These are phyloP conservation scores for Podaxis sp. DNA, from an alignment of 768 basidiomycete genomes.

Conservation along the genomic window DNA sequence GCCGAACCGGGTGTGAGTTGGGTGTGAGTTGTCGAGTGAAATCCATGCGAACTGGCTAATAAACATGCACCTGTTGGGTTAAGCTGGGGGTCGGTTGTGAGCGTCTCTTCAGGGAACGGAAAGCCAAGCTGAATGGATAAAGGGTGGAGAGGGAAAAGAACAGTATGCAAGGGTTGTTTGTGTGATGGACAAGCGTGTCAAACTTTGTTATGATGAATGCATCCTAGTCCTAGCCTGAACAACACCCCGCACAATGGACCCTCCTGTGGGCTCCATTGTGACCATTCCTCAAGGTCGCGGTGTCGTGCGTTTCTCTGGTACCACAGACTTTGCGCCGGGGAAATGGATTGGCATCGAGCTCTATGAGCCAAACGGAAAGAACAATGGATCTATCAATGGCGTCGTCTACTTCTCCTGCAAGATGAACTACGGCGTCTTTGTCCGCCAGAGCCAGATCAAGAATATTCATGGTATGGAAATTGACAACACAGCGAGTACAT, in stretches of 20 bases:
- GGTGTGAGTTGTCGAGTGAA: background rate
- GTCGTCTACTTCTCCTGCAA: conserved; percentile 79
- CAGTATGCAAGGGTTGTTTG: background rate
- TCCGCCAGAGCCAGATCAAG: conserved; percentile 81
- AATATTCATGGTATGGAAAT: conserved; percentile 45
- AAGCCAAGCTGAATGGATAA: too few species aligned
- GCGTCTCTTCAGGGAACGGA: too few species aligned
- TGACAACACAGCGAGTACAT: conserved; percentile 22
- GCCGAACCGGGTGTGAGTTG: background rate
- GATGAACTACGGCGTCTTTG: conserved; percentile 79
- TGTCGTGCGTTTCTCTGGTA: conserved; percentile 79
- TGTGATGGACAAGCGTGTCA: background rate
- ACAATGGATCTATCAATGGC: conserved; percentile 86
- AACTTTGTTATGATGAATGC: background rate
- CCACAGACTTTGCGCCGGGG: conserved; percentile 79
- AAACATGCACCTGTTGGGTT: background rate
- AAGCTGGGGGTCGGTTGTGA: background rate
- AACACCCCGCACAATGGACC: conserved; percentile 17
- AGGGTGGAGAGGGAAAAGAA: background rate
- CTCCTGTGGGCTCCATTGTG: conserved; percentile 67
- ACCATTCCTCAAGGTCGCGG: conserved; percentile 79
- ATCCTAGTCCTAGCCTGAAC: background rate
- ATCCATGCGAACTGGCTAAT: background rate
- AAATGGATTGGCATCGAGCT: conserved; percentile 97
- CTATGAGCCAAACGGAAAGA: conserved; percentile 83